Conservation (phyloP, 768 basidiomycete genomes). For the Mycena crocata region DNA sequence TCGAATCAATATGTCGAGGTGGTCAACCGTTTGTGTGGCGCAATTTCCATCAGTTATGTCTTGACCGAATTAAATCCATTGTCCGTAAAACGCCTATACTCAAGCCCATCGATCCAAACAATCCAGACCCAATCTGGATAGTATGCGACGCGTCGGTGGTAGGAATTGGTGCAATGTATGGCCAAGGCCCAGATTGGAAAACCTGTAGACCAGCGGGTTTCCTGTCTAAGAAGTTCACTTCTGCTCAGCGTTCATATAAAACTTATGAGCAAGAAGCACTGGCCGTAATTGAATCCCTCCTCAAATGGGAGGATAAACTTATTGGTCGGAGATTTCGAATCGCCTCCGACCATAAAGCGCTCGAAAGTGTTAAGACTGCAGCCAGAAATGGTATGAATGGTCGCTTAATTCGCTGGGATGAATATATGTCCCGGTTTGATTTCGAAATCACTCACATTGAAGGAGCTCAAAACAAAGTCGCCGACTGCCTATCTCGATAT, state of each 20-base stretch:
- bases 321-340: conserved; percentile 23
- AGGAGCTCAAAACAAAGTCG: neutral
- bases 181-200: neutral
- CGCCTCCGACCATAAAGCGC: conserved; percentile 1
- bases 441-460: conserved; percentile 1
- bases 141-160: neutral
- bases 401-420: conserved; percentile 3
- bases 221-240: conserved; percentile 4
- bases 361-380: neutral
- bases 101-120: neutral
- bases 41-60: neutral
- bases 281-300: conserved; percentile 28
- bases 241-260: neutral
- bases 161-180: neutral
- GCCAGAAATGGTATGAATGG: neutral
- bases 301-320: conserved; percentile 44
- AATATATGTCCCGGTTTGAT: conserved; percentile 33
- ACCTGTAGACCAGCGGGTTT: conserved; percentile 3
- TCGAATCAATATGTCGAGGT: neutral
- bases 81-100: neutral
- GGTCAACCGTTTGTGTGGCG: neutral
- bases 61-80: neutral
- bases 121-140: neutral
- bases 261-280: conserved; percentile 33
- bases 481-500: neutral